phyloP scores from a whole-genome alignment of 306 rosid genomes.

The Citrullus amarus region DNA sequence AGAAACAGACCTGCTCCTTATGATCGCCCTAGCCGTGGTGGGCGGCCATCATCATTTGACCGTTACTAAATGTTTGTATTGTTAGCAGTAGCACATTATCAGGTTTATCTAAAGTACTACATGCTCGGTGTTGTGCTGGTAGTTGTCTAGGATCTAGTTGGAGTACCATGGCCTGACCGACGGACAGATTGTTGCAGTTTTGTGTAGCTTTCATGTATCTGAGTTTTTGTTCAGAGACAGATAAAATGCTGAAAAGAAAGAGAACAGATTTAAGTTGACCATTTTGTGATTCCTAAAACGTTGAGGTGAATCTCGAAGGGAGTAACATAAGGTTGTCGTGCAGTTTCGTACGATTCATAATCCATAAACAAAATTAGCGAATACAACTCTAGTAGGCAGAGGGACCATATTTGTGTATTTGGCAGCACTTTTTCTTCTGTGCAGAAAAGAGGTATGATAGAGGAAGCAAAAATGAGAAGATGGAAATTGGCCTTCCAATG shows the following conservation, averaged over 20 bases:
- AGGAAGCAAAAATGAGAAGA: not conserved
- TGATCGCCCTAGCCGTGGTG: conserved; percentile 23
- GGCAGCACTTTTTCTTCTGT: not conserved
- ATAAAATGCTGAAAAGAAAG: not conserved
- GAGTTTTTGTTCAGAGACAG: not conserved
- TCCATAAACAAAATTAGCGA: not conserved
- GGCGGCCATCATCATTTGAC: conserved; percentile 15
- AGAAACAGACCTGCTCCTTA: conserved; percentile 24
- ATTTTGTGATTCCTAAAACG: not conserved
- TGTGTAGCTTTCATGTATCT: not conserved
- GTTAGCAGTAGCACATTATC: not conserved
- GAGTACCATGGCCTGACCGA: not conserved
- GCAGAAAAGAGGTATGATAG: not conserved
- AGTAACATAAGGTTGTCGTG: not conserved
- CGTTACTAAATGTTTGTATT: conserved; percentile 12
- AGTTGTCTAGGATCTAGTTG: not conserved
- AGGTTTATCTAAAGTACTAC: not conserved
- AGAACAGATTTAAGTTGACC: not conserved
- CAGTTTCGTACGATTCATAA: not conserved
- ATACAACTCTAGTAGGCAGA: not conserved
- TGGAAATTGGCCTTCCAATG: not conserved
- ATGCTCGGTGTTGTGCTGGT: not conserved
- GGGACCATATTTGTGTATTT: not conserved
- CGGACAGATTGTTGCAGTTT: not conserved
- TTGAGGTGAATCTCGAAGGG: not conserved